A percentile compares a stretch with the other conserved stretches of the same genome.
Conservation (phyloP, 192 early-diverging fungal species). For the Radiomyces spectabilis region DNA sequence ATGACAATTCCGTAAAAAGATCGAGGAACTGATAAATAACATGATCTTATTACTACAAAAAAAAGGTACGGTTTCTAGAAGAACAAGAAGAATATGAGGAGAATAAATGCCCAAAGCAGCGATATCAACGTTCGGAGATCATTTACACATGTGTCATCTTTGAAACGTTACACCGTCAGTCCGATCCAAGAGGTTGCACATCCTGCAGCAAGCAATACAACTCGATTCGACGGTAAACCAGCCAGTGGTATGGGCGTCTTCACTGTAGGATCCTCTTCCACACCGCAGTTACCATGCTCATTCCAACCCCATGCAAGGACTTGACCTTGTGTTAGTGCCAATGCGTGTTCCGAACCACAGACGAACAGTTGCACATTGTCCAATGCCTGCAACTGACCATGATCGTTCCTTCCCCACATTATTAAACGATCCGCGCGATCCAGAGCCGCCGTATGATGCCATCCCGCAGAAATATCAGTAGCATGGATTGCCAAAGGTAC, state of each 20-base stretch:
- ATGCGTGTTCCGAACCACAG: constrained; percentile 74
- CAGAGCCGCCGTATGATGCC: constrained; percentile 44
- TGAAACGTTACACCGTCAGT: too few relatives aligned
- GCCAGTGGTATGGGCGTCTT: background rate
- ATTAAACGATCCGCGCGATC: constrained; percentile 23
- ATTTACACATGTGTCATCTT: too few relatives aligned
- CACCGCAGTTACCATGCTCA: constrained; percentile 86
- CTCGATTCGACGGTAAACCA: background rate
- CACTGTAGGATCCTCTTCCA: constrained; percentile 22
- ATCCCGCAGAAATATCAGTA: constrained; percentile 46
- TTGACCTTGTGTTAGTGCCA: constrained; percentile 36
- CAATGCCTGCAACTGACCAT: constrained; percentile 46
- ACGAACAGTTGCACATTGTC: constrained; percentile 26
- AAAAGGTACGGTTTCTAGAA: too few relatives aligned
- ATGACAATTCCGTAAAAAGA: too few relatives aligned
- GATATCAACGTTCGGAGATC: too few relatives aligned
- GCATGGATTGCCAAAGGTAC: background rate
- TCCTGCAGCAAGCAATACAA: constrained; percentile 20
- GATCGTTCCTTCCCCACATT: constrained; percentile 73
- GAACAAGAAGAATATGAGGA: too few relatives aligned
- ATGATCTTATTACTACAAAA: too few relatives aligned
- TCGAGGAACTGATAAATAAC: too few relatives aligned
- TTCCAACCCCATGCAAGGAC: constrained; percentile 88
- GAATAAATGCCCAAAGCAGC: too few relatives aligned
- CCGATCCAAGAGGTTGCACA: constrained; percentile 36